Percentiles rank a stretch among this genome's conserved stretches.
Conservation (phyloP, 192 early-diverging fungal species). For the Gigaspora rosea region DNA sequence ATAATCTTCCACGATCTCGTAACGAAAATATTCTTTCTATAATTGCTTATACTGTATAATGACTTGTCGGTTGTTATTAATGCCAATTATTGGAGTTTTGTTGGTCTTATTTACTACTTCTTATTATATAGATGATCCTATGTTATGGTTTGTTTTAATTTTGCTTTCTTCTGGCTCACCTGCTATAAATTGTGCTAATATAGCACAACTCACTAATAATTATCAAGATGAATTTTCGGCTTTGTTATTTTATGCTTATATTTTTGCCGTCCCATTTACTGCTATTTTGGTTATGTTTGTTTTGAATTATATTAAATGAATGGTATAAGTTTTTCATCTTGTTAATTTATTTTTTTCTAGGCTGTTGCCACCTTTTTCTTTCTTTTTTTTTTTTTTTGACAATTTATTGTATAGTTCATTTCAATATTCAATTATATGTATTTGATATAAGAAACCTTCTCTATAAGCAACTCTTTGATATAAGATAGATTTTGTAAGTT, state of each 20-base stretch:
- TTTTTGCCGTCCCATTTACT: background rate
- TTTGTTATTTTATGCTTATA: constrained; percentile 30
- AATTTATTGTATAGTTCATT: too few species aligned
- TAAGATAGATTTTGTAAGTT: too few species aligned
- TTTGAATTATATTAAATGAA: too few species aligned
- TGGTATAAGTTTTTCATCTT: too few species aligned
- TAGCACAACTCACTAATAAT: constrained; percentile 9
- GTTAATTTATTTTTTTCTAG: too few species aligned
- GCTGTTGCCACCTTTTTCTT: too few species aligned
- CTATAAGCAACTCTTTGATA: too few species aligned
- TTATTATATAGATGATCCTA: constrained; percentile 25
- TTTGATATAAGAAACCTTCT: too few species aligned
- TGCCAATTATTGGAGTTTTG: constrained; percentile 26
- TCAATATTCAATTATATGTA: too few species aligned
- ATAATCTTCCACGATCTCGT: constrained; percentile 18
- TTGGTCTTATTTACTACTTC: background rate
- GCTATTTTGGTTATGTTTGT: constrained; percentile 12
- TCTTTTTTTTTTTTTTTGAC: too few species aligned
- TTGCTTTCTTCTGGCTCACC: constrained; percentile 17
- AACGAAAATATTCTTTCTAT: constrained; percentile 1
- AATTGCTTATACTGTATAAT: constrained; percentile 10
- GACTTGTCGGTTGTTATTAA: constrained; percentile 7
- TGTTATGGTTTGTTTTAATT: constrained; percentile 31
- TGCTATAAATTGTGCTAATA: constrained; percentile 28
- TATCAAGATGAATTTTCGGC: constrained; percentile 28